Evolutionary conservation across 164 flowering plant species (phyloP).

Genomic region (Sextonia rubra): DNA sequence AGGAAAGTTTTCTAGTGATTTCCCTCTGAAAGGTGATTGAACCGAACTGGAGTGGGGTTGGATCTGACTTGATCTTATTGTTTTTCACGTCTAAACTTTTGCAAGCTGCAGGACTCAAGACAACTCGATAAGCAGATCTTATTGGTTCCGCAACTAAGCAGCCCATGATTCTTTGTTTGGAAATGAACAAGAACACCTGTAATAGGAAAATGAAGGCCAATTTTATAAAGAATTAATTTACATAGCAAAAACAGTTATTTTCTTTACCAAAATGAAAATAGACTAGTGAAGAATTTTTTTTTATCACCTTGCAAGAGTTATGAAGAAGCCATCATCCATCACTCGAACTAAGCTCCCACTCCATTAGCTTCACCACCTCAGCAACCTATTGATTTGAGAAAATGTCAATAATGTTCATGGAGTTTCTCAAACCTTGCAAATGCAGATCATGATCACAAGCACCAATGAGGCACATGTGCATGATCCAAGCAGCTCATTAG

Average conservation of each 20-base stretch:
- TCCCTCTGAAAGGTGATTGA: conserved; percentile 47
- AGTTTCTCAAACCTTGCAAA: background rate
- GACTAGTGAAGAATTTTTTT: background rate
- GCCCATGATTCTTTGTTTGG: conserved; percentile 63
- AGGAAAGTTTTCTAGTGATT: conserved; percentile 23
- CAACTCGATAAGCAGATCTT: conserved; percentile 45
- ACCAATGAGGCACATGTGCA: background rate
- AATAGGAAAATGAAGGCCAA: background rate
- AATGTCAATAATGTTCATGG: background rate
- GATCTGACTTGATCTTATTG: conserved; percentile 20
- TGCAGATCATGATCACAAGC: background rate
- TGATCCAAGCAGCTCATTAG: background rate
- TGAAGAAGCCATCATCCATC: conserved; percentile 64
- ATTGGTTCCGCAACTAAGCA: conserved; percentile 76
- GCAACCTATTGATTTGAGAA: conserved; percentile 42
- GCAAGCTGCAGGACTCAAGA: conserved; percentile 26
- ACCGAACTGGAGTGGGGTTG: conserved; percentile 58
- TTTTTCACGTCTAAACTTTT: conserved; percentile 12
- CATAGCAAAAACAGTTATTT: too few relatives aligned
- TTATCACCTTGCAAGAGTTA: conserved; percentile 56
- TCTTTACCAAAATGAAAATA: too few relatives aligned
- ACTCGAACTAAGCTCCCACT: conserved; percentile 52
- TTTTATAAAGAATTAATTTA: too few relatives aligned
- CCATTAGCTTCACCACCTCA: conserved; percentile 72
- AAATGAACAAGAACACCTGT: conserved; percentile 72